phyloP scores from a whole-genome alignment of 495 filamentous ascomycete species.

The Ramalina peruviana region DNA sequence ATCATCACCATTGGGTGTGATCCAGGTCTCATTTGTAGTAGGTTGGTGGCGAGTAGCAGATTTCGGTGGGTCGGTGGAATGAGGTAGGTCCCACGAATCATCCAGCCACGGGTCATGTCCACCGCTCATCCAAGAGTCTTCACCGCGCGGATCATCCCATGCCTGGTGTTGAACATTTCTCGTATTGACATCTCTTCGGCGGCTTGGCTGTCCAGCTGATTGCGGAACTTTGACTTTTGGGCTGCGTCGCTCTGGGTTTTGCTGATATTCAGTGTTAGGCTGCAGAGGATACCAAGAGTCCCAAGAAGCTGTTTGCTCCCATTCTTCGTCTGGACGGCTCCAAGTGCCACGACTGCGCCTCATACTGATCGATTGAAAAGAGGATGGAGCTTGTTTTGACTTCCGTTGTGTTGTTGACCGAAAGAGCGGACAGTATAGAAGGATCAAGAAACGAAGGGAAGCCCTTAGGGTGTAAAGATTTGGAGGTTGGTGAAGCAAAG shows the following conservation, averaged over 20 bases:
- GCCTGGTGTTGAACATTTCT: too few species aligned
- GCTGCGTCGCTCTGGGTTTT: too few species aligned
- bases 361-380: not conserved
- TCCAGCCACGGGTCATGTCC: too few species aligned
- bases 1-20: too few species aligned
- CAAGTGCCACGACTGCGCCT: not conserved
- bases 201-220: constrained; percentile 3
- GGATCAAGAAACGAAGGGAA: not conserved
- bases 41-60: too few species aligned
- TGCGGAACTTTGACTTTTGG: not conserved
- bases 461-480: not conserved
- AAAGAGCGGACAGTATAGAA: not conserved
- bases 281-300: too few species aligned
- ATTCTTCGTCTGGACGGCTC: not conserved
- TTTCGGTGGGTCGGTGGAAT: too few species aligned
- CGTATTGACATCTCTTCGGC: not conserved
- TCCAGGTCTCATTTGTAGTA: too few species aligned
- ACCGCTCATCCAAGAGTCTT: too few species aligned
- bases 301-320: not conserved
- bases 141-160: too few species aligned
- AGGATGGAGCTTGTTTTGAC: not conserved
- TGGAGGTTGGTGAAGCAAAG: not conserved
- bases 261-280: too few species aligned
- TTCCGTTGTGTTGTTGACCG: not conserved
- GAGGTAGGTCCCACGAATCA: too few species aligned